phyloP scores from a whole-genome alignment of 108 stramenopile genomes.

The Nitzschia inconspicua region DNA sequence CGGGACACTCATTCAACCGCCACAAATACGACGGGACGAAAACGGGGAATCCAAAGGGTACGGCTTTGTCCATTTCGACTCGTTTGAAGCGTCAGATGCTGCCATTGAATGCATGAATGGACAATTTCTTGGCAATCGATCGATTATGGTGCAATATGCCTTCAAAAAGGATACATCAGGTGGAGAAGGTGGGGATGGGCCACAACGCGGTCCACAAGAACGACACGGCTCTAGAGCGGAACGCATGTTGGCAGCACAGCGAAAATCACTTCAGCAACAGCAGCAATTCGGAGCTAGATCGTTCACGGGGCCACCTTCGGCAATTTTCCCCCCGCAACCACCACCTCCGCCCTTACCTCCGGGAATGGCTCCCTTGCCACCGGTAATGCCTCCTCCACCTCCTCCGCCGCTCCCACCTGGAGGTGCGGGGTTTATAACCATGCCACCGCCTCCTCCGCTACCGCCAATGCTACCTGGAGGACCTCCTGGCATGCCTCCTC shows the following conservation, averaged over 20 bases:
- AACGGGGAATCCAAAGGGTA: slow-evolving; percentile 84
- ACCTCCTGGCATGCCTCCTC: no score
- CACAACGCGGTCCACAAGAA: slow-evolving; percentile 48
- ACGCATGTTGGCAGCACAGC: slow-evolving; percentile 90
- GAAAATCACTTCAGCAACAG: slow-evolving; percentile 35
- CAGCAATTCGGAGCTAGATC: neutral
- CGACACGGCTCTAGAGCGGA: slow-evolving; percentile 97
- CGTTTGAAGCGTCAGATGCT: slow-evolving; percentile 92
- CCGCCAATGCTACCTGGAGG: no score
- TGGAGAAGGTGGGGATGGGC: slow-evolving; percentile 8
- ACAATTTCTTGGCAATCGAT: slow-evolving; percentile 94
- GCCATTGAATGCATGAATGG: slow-evolving; percentile 99
- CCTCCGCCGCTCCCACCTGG: slow-evolving; percentile 8
- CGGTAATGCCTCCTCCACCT: slow-evolving; percentile 5
- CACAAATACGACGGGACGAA: slow-evolving; percentile 89
- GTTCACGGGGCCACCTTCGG: no score
- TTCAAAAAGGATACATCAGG: slow-evolving; percentile 89
- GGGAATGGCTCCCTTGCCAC: neutral
- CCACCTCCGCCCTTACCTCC: neutral
- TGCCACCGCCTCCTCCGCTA: slow-evolving; percentile 12
- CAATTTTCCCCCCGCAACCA: neutral
- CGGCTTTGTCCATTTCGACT: slow-evolving; percentile 93
- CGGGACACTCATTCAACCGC: slow-evolving; percentile 89
- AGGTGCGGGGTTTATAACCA: slow-evolving; percentile 4
- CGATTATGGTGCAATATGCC: slow-evolving; percentile 96